Base-by-base conservation (phyloP, 257 asterid genomes). In the Avicennia marina region DNA sequence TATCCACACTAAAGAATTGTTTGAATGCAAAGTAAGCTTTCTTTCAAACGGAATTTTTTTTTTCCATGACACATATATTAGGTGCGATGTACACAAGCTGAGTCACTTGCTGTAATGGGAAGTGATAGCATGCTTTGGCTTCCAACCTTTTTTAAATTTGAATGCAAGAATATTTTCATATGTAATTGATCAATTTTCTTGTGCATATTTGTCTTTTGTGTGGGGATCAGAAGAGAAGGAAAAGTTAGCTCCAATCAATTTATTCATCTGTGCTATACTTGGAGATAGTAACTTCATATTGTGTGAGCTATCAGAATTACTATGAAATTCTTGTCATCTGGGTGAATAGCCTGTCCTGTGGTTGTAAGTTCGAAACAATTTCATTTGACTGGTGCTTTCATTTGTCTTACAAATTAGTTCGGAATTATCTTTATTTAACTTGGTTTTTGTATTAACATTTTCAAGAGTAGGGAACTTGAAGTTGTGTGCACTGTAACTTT, bases 141-240 rank as follows among this genome's bases (percentile, higher is more conserved):
- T n/a, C n/a, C n/a, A n/a, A n/a, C n/a, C n/a, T n/a, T n/a, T n/a
- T n/a, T n/a, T n/a, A n/a, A n/a, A n/a, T n/a, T n/a, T n/a, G n/a
- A n/a, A n/a, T n/a, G 42, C 36, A 26, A 8, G 15, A 24, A 39
- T 36, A 31, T 17, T 53, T 36, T 36, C n/a, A 41, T 31, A 7
- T 58, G 27, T 59, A 40, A 24, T 50, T 21, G 18, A 60, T 20
- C 39, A 17, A 42, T 54, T 57, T 32, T 44, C 38, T 29, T 33
- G 56, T 7, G 38, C 26, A 33, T 33, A 22, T 43, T 17, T 53
- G 15, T 32, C 17, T 20, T 56, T 63, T 47, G 20, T 43, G 20
- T 27, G 15, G 56, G 44, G 44, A 56, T 56, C 9, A 29, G n/a
- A n/a, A n/a, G n/a, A n/a, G n/a, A 25, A 48, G 26, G 9, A 12